Evolutionary conservation across 2,329 filamentous ascomycete species (phyloP).

Genomic region (Xylaria sp.): DNA sequence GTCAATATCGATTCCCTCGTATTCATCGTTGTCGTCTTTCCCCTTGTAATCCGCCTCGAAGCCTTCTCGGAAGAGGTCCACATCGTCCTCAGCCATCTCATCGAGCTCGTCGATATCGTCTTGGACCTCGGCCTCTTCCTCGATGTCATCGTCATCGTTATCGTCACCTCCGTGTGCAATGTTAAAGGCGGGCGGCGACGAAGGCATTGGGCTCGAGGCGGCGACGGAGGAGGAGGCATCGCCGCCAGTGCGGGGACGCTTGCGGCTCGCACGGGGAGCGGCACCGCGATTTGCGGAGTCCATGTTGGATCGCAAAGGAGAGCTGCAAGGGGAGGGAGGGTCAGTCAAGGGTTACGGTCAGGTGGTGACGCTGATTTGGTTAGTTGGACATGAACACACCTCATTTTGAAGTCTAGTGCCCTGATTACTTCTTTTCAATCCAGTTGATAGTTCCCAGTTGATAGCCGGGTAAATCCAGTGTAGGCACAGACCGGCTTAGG

Average conservation of each 20-base stretch:
- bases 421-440: neutral
- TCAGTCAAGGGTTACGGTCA: neutral
- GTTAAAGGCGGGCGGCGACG: constrained; percentile 64
- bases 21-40: constrained; percentile 67
- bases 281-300: constrained; percentile 80
- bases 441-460: no score
- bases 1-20: constrained; percentile 73
- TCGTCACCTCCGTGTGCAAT: constrained; percentile 71
- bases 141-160: constrained; percentile 72
- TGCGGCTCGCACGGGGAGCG: constrained; percentile 53
- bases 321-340: constrained; percentile 54
- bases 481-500: neutral
- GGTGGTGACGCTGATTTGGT: constrained; percentile 1
- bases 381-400: constrained; percentile 6
- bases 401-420: constrained; percentile 17
- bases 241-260: constrained; percentile 56
- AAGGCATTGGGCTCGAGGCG: constrained; percentile 66
- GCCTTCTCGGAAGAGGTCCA: constrained; percentile 76
- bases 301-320: constrained; percentile 79
- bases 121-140: constrained; percentile 72
- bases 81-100: constrained; percentile 78
- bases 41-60: constrained; percentile 72
- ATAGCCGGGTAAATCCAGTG: no score
- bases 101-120: constrained; percentile 78
- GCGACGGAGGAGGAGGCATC: constrained; percentile 56